Conservation (phyloP, 495 filamentous ascomycete genomes). For the Hypoxylon rickii region DNA sequence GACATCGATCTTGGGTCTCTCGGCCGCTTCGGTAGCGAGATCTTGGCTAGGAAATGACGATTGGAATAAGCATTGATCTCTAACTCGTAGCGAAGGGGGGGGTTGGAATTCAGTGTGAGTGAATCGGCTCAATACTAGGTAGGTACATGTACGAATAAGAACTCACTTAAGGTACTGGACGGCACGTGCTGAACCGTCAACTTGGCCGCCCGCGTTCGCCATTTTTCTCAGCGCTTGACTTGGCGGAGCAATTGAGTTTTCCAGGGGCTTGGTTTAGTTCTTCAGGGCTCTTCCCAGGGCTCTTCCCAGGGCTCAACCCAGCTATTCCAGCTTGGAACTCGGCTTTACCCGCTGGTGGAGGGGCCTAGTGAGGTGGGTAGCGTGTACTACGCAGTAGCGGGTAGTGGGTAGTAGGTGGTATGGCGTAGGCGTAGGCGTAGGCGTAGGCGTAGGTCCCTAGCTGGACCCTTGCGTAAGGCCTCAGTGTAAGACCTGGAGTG, state of each 20-base stretch:
- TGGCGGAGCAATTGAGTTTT: slow-evolving; percentile 17
- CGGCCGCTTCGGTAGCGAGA: slow-evolving; percentile 6
- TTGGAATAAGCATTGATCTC: background rate
- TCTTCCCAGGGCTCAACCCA: no score
- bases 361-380: no score
- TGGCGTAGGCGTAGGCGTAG: no score
- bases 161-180: slow-evolving; percentile 37
- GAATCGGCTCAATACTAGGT: no score
- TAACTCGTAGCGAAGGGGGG: background rate
- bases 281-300: slow-evolving; percentile 2
- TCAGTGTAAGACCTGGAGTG: no score
- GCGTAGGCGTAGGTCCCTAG: no score
- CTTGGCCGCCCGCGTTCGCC: slow-evolving; percentile 28
- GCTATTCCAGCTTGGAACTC: no score
- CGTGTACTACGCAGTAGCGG: slow-evolving; percentile 14
- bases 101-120: background rate
- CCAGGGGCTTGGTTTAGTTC: slow-evolving; percentile 18
- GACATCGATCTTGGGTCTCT: slow-evolving; percentile 30
- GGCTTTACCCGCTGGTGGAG: slow-evolving; percentile 35
- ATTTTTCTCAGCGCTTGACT: slow-evolving; percentile 6
- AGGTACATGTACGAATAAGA: no score
- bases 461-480: no score
- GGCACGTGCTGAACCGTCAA: slow-evolving; percentile 29
- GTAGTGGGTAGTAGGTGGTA: no score
- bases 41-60: slow-evolving; percentile 14